Conservation (phyloP, 768 basidiomycete species). For the Lactarius tabidus region DNA sequence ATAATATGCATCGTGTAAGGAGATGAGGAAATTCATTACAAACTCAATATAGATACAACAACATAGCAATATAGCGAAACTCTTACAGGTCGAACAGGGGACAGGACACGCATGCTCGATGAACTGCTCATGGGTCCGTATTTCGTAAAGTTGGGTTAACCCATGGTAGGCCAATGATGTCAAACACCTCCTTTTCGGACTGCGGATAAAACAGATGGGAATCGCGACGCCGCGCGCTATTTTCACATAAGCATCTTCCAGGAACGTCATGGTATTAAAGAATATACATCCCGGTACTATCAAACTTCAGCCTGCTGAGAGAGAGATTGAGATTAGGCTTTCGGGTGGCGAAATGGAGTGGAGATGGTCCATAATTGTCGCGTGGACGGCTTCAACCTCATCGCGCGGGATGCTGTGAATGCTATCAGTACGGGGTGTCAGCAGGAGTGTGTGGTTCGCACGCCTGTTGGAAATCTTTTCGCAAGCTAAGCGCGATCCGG, state of each 20-base stretch:
- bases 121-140: conserved; percentile 48
- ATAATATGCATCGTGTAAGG: not conserved
- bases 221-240: conserved; percentile 62
- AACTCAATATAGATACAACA: conserved; percentile 6
- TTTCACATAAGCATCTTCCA: conserved; percentile 1
- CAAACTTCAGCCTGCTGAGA: conserved; percentile 73
- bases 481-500: conserved; percentile 55
- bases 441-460: conserved; percentile 28
- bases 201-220: conserved; percentile 56
- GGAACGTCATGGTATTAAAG: conserved; percentile 1
- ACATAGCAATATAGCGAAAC: not conserved
- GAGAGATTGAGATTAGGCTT: conserved; percentile 5
- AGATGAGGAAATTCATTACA: not conserved
- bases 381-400: conserved; percentile 78
- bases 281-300: conserved; percentile 73
- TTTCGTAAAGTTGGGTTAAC: conserved; percentile 70
- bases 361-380: conserved; percentile 63
- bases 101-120: not conserved
- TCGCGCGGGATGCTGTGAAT: conserved; percentile 58
- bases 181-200: conserved; percentile 71
- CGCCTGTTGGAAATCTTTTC: conserved; percentile 51
- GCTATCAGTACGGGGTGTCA: not conserved
- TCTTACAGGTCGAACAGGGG: not conserved
- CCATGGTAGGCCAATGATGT: conserved; percentile 63
- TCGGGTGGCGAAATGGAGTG: conserved; percentile 29